Base-by-base conservation (phyloP, 768 basidiomycete genomes). In the Hydnomerulius pinastri region DNA sequence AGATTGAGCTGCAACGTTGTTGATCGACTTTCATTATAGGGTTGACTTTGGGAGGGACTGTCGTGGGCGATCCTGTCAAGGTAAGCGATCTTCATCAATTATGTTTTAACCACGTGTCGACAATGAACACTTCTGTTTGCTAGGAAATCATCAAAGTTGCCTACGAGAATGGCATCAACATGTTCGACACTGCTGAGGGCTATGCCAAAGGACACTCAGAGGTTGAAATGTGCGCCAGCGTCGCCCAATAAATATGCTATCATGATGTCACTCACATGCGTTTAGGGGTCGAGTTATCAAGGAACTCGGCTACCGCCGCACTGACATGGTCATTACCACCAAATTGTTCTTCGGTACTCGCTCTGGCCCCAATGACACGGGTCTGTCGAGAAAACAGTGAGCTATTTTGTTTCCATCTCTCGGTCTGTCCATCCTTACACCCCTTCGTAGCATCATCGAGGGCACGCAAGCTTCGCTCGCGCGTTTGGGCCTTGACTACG, bases 331-430 rank as follows among this genome's bases (percentile, higher is more conserved):
- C 59, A 69, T 84, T 55, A 73, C 78, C 25, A 83, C 81, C 55
- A 83, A 83, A 55, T 29, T 83, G 56, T 84, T 76, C 71, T 82
- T 81, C 55, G 82, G 82, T 28, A 75, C 77, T 24, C 65, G 75
- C 27, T 58, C 62, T 15, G 78, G 78, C 46, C 78, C 76, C 9
- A 77, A 77, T 41, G 71, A 71, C 42, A 62, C 54, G 6, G 72
- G 70, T 51, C 48, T 74, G 6, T 74, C 68, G 11, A 65, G 64
- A 44, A 66, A 64, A 49, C 66, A 68, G 68, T 61, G 1, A 27
- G 67, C 55, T 18, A 24, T 9, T 18, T 37, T 17, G 12, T n/a
- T 4, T 43, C 20, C 20, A 12, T 15, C 32, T n/a, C 6, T 29
- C 9, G 15, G 1, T 11, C 11, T 18, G 28, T 32, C 6, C 33